Evolutionary conservation across 768 basidiomycete genomes (phyloP), one percentile per base, ranked within the genome.

Genomic region (Calocybe indica): DNA sequence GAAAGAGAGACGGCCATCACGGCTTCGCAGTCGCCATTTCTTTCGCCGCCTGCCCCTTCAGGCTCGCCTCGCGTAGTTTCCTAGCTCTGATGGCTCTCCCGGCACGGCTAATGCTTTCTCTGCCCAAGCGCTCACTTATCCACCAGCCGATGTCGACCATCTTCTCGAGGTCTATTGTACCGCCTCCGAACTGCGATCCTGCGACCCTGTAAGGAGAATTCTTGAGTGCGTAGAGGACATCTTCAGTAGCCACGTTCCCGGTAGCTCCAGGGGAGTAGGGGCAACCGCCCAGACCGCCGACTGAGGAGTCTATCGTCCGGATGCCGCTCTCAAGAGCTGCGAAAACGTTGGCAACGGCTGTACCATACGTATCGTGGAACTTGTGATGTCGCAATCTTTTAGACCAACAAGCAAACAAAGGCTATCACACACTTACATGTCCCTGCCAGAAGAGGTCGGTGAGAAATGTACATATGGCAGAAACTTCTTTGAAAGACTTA

Each of bases 221-320:
- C 55, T 73, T 77, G 6, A 98, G 74, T 0, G 88, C 86, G 52
- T 96, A 92, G 7, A 95, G 72, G 1, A 95, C 80, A 55, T 95
- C 89, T 56, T 98, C 94, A 0, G 95, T 97, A 0, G 92, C 85
- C 12, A 96, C 89, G 55, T 96, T 96, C 11, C 95, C 94, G 0
- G 92, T 93, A 10, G 94, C 93, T 5, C 93, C 93, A 2, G 94
- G 95, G 1, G 94, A 92, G 65, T 91, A 98, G 2, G 94, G 94
- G 58, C 95, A 97, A 12, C 94, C 92, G 3, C 95, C 94, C 1
- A 97, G 80, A 0, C 94, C 93, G 12, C 85, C 92, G 12, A 96
- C 81, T 1, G 87, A 83, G 1, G 88, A 73, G 58, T 88, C 94
- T 37, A 98, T 77, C 2, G 91, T 88, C 8, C 83, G 76, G 9